Base-by-base conservation (phyloP, 352 stramenopile species). In the Phytophthora colocasiae region DNA sequence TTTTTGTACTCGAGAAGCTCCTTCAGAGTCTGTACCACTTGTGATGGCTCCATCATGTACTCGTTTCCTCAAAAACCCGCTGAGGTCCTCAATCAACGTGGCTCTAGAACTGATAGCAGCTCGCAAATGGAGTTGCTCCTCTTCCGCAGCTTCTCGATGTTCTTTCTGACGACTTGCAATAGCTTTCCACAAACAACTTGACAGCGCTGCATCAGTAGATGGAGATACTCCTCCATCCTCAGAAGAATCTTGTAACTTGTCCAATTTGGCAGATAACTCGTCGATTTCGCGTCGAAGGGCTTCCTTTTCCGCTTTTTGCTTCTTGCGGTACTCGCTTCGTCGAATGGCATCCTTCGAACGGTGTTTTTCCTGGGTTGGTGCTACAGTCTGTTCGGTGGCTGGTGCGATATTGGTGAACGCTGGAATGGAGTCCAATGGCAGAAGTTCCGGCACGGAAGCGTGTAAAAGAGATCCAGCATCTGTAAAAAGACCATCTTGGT, bases 231-330 rank as follows among this genome's bases (percentile, higher is more conserved):
- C 14, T 22, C 40, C 43, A 34, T 48, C 9, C 11, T 15, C 29
- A 1, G 67, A 14, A 7, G 38, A 45, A 19, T 66, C 61, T 15
- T 71, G 61, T 19, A 83, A 45, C 24, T 60, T 69, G 36, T 58
- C 34, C 12, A 83, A 26, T 19, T 77, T 58, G 15, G 50, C 32
- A 5, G 71, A 75, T 32, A 83, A 49, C n/a, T 77, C 62, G 29
- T 57, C 62, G 32, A 76, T 70, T 44, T 77, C 54, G 7, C 46
- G 22, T 4, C 69, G 69, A 14, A 83, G 41, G 11, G 67, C 55
- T 52, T 72, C 58, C 43, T 79, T 67, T 62, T 83, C 75, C 2
- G 52, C 54, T 29, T 81, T 81, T 43, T 77, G 67, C 7, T 61
- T 62, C 47, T 79, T 51, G 5, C 75, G 75, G 36, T 83, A 81